Conservation (phyloP, 768 basidiomycete genomes). For the Royoungia palumana region DNA sequence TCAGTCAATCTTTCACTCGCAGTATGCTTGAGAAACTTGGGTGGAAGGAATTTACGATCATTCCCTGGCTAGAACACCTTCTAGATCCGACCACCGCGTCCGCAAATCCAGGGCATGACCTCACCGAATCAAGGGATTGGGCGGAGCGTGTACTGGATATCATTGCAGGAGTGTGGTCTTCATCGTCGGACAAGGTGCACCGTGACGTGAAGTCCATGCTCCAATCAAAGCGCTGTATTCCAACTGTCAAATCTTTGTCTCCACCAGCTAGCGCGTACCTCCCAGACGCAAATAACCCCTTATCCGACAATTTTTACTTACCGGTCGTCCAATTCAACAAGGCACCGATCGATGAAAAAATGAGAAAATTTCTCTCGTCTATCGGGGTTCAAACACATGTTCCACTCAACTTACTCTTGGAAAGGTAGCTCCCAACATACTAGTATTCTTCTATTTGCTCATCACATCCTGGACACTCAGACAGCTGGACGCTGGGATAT, state of each 20-base stretch:
- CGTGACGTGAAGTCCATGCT: slow-evolving; percentile 39
- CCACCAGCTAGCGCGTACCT: no score
- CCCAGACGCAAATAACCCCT: no score
- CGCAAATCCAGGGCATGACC: no score
- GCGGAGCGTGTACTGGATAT: slow-evolving; percentile 70
- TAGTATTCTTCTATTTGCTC: background rate
- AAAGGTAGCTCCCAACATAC: no score
- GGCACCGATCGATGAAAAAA: no score
- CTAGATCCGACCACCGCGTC: slow-evolving; percentile 43
- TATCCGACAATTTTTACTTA: no score
- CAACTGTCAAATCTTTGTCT: slow-evolving; percentile 2
- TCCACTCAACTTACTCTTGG: no score
- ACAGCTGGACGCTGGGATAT: slow-evolving; percentile 81
- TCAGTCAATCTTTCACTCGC: slow-evolving; percentile 57
- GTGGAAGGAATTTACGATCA: slow-evolving; percentile 70
- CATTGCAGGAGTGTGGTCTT: slow-evolving; percentile 62
- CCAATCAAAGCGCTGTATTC: slow-evolving; percentile 43
- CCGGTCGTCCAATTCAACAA: no score
- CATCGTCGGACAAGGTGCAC: slow-evolving; percentile 45
- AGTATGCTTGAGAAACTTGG: slow-evolving; percentile 59
- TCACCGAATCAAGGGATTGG: no score
- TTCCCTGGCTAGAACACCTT: slow-evolving; percentile 73
- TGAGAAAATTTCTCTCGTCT: no score
- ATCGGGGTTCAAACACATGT: no score
- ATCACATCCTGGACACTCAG: slow-evolving; percentile 32